These are phyloP conservation scores for Calonectria honghensis DNA, from an alignment of 2,329 filamentous ascomycete species.

Conservation along the genomic window DNA sequence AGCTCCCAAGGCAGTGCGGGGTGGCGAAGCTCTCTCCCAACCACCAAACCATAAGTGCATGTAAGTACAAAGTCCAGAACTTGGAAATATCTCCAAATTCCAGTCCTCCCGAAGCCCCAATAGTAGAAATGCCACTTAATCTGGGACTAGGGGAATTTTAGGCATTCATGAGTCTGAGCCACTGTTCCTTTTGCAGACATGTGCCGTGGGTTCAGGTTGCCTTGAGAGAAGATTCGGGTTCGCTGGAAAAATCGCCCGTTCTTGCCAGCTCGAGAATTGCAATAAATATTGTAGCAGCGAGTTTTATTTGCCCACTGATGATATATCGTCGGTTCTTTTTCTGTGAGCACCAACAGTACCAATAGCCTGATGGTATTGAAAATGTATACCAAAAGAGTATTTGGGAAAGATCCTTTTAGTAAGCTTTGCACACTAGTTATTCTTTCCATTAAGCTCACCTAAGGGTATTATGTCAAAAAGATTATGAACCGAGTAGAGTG, in stretches of 20 bases:
- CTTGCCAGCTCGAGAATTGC: neutral
- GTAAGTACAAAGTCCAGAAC: too few relatives aligned
- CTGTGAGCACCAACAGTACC: neutral
- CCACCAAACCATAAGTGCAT: too few relatives aligned
- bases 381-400: neutral
- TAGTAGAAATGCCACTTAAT: too few relatives aligned
- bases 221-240: constrained; percentile 1
- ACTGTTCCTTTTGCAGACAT: neutral
- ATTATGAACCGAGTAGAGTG: neutral
- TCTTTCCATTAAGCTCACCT: neutral
- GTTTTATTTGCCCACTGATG: neutral
- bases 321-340: neutral
- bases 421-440: neutral
- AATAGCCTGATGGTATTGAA: neutral
- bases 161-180: too few relatives aligned
- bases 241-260: neutral
- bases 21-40: neutral
- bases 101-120: too few relatives aligned
- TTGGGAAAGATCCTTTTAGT: neutral
- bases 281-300: neutral
- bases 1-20: neutral
- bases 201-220: constrained; percentile 5
- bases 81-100: too few relatives aligned
- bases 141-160: too few relatives aligned
- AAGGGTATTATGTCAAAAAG: neutral